Evolutionary conservation across 768 basidiomycete genomes (phyloP), one percentile per base, ranked within the genome.

Genomic region (Fistulinella prunicolor): DNA sequence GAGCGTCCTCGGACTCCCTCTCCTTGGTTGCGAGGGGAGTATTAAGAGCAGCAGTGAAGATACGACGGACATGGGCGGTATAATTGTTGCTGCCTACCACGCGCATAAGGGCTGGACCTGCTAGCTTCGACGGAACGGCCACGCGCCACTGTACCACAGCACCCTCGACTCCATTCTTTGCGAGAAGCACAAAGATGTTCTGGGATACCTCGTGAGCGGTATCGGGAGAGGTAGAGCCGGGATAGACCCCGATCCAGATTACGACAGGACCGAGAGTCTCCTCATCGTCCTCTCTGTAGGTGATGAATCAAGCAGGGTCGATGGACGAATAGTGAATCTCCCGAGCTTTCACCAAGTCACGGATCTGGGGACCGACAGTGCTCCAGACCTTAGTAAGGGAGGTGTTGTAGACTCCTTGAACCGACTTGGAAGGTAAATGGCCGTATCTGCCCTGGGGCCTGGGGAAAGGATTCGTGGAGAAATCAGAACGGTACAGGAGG

Each of bases 241-340:
- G 71, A 47, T 17, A 8, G 44, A 70, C 63, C 0, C 63, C 65
- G 21, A 74, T 32, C 74, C 72, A 75, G 50, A 44, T 71, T 60
- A 58, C 62, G 51, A 46, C 38, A 3, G 46, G 51, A 37, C 51
- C 46, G 9, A 48, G 50, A 34, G 12, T 34, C 32, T 16, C 32
- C 32, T 8, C 16, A 5, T 34, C 32, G 5, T 34, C 32, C 32
- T 34, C 32, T 34, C 22, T 32, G 17, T 41, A 29, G 26, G 46
- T 41, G 14, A 41, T 24, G 39, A 47, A 47, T 13, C 39, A 17
- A 13, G 39, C 46, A 35, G 40, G 32, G 40, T 42, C 19, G 20
- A 48, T 34, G 14, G 32, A 34, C 9, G 32, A 34, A 16, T 16
- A 34, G 32, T 16, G 9, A 34, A 34, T 12, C 7, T 16, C 14